Conservation (phyloP, 495 filamentous ascomycete species). For the Neurospora sp. region DNA sequence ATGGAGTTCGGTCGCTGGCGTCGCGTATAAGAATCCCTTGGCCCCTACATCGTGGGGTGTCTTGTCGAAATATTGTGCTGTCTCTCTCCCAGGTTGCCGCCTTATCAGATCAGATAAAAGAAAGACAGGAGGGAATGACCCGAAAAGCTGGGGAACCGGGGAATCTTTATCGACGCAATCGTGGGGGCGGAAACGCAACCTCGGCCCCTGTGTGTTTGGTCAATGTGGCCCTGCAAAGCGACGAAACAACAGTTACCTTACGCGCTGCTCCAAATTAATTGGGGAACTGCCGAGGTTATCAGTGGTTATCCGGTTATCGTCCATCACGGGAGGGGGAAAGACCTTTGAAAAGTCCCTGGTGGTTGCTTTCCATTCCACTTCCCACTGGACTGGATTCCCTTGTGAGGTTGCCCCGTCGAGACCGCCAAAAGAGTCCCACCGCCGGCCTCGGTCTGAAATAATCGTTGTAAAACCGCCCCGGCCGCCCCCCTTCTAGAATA, state of each 20-base stretch:
- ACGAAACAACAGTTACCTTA: not conserved
- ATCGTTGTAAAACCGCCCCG: not conserved
- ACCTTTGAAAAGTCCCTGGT: not conserved
- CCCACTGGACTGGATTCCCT: not conserved
- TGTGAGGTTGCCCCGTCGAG: not conserved
- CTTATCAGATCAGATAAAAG: not conserved
- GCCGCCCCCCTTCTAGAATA: not conserved
- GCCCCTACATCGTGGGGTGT: not conserved
- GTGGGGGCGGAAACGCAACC: not conserved
- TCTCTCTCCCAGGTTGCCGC: not conserved
- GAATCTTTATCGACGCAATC: not conserved
- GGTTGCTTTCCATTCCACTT: not conserved
- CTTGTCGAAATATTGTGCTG: not conserved
- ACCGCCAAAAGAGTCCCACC: not conserved
- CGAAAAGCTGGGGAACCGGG: not conserved
- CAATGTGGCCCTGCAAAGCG: not conserved
- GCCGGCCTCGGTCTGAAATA: not conserved
- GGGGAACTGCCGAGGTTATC: constrained; percentile 9
- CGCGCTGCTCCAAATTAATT: not conserved
- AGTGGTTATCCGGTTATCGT: constrained; percentile 8
- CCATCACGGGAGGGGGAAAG: constrained; percentile 2
- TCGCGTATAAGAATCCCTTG: not conserved
- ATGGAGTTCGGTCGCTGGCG: not conserved
- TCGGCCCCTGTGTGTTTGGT: not conserved
- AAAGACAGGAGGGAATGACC: not conserved